A percentile compares a stretch with the other conserved stretches of the same genome.
Conservation (phyloP, 495 filamentous ascomycete species). For the Aspergillus asperescens region DNA sequence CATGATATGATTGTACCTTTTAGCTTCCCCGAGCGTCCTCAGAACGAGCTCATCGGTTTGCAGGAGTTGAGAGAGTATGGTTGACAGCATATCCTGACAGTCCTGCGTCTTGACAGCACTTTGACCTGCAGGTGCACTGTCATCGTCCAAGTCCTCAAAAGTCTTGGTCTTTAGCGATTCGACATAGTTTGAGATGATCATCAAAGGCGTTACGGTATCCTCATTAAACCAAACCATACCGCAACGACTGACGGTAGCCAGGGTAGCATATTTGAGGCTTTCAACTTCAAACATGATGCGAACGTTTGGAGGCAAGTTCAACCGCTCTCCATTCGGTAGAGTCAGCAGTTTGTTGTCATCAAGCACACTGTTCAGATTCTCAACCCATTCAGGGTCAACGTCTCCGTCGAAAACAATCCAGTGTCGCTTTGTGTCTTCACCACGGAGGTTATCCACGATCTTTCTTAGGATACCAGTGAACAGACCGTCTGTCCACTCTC, state of each 20-base stretch:
- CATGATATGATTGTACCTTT: constrained; percentile 91
- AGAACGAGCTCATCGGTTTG: constrained; percentile 71
- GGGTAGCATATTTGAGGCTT: constrained; percentile 93
- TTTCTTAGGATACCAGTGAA: constrained; percentile 97
- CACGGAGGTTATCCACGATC: constrained; percentile 97
- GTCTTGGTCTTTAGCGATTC: constrained; percentile 70
- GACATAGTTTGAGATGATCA: constrained; percentile 92
- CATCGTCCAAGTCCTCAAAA: constrained; percentile 93
- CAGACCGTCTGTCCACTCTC: constrained; percentile 97
- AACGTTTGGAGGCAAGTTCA: constrained; percentile 88
- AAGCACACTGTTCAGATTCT: constrained; percentile 97
- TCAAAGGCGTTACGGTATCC: constrained; percentile 84
- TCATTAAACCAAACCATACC: constrained; percentile 99
- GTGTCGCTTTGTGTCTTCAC: constrained; percentile 91
- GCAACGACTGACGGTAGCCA: constrained; percentile 96
- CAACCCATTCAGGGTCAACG: constrained; percentile 98
- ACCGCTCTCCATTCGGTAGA: constrained; percentile 93
- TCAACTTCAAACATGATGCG: constrained; percentile 99
- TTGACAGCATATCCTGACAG: constrained; percentile 69
- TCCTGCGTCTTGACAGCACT: constrained; percentile 68
- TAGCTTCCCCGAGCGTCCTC: constrained; percentile 68
- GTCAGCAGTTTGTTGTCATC: constrained; percentile 98
- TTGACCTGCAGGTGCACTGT: constrained; percentile 74
- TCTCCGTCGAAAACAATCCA: constrained; percentile 99
- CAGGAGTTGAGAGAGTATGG: constrained; percentile 68